Conservation (phyloP, 257 asterid species). For the Nicotiana obtusifolia region DNA sequence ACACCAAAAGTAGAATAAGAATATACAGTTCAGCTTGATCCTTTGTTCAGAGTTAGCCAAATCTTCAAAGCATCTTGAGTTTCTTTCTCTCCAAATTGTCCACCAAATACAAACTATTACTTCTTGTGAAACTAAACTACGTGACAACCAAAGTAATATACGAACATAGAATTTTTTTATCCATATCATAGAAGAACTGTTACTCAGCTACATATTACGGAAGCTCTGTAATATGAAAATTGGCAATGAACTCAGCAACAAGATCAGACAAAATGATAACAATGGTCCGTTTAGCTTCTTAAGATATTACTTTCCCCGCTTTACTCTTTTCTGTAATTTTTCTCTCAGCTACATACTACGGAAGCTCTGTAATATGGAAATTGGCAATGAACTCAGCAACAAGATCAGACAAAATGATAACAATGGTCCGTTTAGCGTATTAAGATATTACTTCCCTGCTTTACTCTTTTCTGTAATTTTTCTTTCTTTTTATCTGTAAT, state of each 20-base stretch:
- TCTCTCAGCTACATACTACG: neutral
- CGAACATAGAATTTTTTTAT: neutral
- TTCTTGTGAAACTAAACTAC: neutral
- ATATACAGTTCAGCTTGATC: no score
- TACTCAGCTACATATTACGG: neutral
- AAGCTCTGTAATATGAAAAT: neutral
- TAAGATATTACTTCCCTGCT: neutral
- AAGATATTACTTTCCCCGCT: neutral
- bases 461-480: neutral
- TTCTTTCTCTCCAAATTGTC: no score
- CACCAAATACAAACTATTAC: neutral
- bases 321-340: neutral
- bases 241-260: neutral
- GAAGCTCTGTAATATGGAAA: neutral
- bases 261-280: neutral
- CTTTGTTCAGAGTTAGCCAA: no score
- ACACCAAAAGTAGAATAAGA: no score
- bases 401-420: neutral
- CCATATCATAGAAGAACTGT: neutral
- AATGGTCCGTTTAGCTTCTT: neutral
- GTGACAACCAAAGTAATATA: neutral
- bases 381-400: neutral
- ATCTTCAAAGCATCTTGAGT: no score
- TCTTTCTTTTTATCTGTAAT: neutral
- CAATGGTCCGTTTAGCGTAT: neutral